Evolutionary conservation across 2,329 filamentous ascomycete species (phyloP), one percentile per base, ranked within the genome.

Genomic region (Fusarium caatingaense): DNA sequence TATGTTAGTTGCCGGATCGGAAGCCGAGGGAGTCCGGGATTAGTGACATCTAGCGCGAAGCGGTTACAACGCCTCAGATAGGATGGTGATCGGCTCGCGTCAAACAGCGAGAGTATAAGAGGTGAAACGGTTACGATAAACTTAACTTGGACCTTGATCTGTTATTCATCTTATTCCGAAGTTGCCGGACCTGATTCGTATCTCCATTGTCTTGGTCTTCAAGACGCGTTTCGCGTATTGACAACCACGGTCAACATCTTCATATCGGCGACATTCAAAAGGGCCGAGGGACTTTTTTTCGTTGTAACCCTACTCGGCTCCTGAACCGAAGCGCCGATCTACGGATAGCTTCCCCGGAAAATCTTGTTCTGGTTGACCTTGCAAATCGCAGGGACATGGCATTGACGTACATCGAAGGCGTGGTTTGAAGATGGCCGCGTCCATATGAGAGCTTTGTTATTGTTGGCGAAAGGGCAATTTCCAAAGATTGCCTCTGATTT

Each of bases 191-290:
- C n/a, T n/a, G n/a, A n/a, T n/a, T n/a, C n/a, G n/a, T n/a, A n/a
- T n/a, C n/a, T n/a, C n/a, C n/a, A n/a, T n/a, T n/a, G n/a, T n/a
- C n/a, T n/a, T n/a, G n/a, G n/a, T n/a, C n/a, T n/a, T n/a, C n/a
- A n/a, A n/a, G n/a, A n/a, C n/a, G n/a, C n/a, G n/a, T n/a, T n/a
- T n/a, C n/a, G n/a, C n/a, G n/a, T n/a, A n/a, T n/a, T n/a, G n/a
- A n/a, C 16, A 25, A 6, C n/a, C 12, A 10, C 5, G 1, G 16
- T 20, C 10, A 0, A 10, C 9, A 5, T 8, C 13, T 37, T 34
- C 18, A 40, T 23, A 3, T 51, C 48, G 12, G 9, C 21, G 13
- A 7, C 18, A n/a, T 1, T n/a, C 34, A 12, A 37, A n/a, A n/a
- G 10, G 34, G 10, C 34, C 34, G 34, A 37, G 7, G 11, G 9